phyloP scores from a whole-genome alignment of 129 eudicot genomes.

The Silybum marianum region DNA sequence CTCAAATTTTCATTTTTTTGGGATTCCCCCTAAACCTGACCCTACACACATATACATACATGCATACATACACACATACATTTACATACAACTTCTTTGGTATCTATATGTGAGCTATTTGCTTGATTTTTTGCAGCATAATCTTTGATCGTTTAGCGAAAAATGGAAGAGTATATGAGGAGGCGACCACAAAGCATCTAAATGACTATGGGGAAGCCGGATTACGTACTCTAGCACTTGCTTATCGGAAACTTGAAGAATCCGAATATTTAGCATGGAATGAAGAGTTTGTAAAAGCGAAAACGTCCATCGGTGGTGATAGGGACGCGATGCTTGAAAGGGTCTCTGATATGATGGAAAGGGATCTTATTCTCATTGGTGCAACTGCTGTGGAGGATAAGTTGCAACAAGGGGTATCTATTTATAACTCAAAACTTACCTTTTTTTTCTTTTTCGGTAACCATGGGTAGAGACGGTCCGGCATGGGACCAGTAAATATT shows the following conservation, averaged over 20 bases:
- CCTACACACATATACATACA: neutral
- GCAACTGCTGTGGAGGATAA: slow-evolving; percentile 99
- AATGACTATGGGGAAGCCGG: slow-evolving; percentile 97
- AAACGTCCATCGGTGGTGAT: slow-evolving; percentile 82
- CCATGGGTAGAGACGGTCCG: neutral
- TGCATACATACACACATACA: neutral
- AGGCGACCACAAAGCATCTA: slow-evolving; percentile 78
- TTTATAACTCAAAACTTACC: neutral
- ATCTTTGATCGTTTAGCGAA: slow-evolving; percentile 83
- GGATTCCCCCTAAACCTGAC: neutral
- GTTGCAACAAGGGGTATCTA: slow-evolving; percentile 82
- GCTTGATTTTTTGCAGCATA: slow-evolving; percentile 58
- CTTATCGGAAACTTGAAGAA: slow-evolving; percentile 76
- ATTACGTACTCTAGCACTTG: slow-evolving; percentile 86
- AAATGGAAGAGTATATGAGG: slow-evolving; percentile 72
- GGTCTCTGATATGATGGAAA: slow-evolving; percentile 81
- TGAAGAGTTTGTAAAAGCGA: slow-evolving; percentile 84
- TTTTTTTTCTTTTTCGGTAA: neutral
- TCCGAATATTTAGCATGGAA: slow-evolving; percentile 80
- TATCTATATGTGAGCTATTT: neutral
- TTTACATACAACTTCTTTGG: neutral
- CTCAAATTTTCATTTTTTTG: too few species aligned
- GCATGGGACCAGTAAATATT: too few species aligned
- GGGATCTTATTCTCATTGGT: slow-evolving; percentile 85
- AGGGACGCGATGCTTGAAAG: slow-evolving; percentile 83